phyloP scores from a whole-genome alignment of 345 rosid species.

The Durio zibethinus region DNA sequence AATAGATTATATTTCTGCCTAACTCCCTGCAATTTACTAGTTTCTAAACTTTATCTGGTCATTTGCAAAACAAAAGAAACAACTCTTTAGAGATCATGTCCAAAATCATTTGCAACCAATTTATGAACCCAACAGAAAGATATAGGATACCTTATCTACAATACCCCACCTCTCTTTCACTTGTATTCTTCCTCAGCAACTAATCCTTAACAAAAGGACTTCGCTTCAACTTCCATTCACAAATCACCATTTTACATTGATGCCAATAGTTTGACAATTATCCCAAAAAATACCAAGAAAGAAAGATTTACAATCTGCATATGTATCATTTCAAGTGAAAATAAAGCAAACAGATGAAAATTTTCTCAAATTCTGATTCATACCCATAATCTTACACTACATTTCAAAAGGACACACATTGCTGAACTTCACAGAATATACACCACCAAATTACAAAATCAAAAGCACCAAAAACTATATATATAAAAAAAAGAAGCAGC shows the following conservation, averaged over 20 bases:
- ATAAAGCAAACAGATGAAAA: background rate
- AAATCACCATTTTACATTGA: background rate
- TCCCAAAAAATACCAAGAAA: background rate
- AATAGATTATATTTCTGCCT: background rate
- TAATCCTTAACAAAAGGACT: background rate
- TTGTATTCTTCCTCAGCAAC: background rate
- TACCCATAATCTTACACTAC: background rate
- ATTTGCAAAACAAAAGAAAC: background rate
- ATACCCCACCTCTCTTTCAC: background rate
- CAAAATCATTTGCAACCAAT: background rate
- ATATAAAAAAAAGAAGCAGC: background rate
- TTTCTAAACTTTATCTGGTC: background rate
- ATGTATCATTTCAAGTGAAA: background rate
- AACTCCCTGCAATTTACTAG: background rate
- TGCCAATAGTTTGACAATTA: background rate
- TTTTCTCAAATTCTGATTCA: background rate
- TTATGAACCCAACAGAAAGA: background rate
- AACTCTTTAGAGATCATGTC: background rate
- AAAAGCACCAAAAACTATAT: background rate
- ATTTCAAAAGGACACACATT: constrained; percentile 9
- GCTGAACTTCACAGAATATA: constrained; percentile 8
- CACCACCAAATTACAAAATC: background rate
- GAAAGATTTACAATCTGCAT: background rate
- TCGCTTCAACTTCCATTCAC: background rate
- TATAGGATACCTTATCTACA: background rate